Evolutionary conservation across 225 moss, liverwort and hornwort species (phyloP), one percentile per base, ranked within the genome.

Genomic region (Climacium dendroides): DNA sequence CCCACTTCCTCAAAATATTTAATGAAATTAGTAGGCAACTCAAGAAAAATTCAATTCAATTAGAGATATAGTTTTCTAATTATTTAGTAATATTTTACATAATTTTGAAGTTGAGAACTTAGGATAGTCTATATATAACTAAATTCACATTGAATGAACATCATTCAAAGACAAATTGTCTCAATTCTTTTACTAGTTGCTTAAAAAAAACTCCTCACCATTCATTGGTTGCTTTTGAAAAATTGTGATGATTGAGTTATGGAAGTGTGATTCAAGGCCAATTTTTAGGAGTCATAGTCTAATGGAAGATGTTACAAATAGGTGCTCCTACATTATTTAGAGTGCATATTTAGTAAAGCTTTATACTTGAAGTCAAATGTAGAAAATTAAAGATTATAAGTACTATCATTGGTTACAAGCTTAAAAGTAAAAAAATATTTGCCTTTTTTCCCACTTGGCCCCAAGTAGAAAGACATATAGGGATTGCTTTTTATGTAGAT

Each of bases 401-500:
- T n/a, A 17, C 10, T 34, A 20, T 20, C 6, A 34, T n/a, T n/a
- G 0, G 11, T n/a, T 35, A 35, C 10, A 35, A 65, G 19, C 5
- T n/a, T 20, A 66, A 3, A n/a, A 64, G 2, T 64, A 63, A 16
- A 8, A 63, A 32, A 4, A 4, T 6, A 15, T 32, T 16, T 15
- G 14, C 2, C 13, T 63, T 32, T 17, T 32, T 61, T 29, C 13
- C 11, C 1, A 15, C 13, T 63, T 19, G 19, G 15, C 20, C 30
- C n/a, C 3, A 65, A 10, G 11, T 20, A 0, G 6, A 10, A 63
- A 19, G n/a, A 20, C 34, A n/a, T 65, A 11, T n/a, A 19, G 6
- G 3, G 3, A 1, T 5, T 1, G 2, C 1, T 19, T n/a, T 65
- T 10, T 65, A 10, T 3, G 3, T n/a, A 65, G 11, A 63, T 8